Evolutionary conservation across 2,329 filamentous ascomycete species (phyloP).

Genomic region (Fusarium piperis): DNA sequence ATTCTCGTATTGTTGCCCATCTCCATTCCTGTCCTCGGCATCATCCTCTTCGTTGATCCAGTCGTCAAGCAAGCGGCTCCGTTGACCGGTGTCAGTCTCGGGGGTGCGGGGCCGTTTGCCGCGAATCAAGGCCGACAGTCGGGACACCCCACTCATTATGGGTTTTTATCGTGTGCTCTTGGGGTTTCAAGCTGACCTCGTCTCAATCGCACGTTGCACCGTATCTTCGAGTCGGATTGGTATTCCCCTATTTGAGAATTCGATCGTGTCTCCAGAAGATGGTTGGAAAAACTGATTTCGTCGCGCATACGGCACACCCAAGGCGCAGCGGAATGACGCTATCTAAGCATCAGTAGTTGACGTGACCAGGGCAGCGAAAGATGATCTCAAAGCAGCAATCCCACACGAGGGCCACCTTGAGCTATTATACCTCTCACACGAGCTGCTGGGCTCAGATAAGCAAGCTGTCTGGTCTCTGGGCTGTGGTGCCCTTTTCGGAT

Average conservation of each 20-base stretch:
- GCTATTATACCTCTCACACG: slow-evolving; percentile 29
- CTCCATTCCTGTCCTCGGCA: background rate
- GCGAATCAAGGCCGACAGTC: slow-evolving; percentile 22
- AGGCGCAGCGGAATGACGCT: background rate
- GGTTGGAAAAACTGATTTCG: background rate
- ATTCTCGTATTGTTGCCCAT: background rate
- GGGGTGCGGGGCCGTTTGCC: slow-evolving; percentile 23
- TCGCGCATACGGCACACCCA: background rate
- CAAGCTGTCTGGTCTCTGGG: slow-evolving; percentile 16
- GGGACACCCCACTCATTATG: slow-evolving; percentile 15
- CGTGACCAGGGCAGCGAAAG: background rate
- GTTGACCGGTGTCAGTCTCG: slow-evolving; percentile 17
- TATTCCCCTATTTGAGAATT: background rate
- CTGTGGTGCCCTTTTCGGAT: slow-evolving; percentile 30
- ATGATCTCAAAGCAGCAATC: background rate
- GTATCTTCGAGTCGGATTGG: background rate
- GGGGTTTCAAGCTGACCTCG: background rate
- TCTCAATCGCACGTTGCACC: background rate
- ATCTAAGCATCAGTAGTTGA: background rate
- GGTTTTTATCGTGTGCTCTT: slow-evolving; percentile 2
- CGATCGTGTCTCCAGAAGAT: background rate
- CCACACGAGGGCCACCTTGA: background rate
- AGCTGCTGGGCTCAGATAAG: slow-evolving; percentile 8
- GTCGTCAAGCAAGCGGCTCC: slow-evolving; percentile 27
- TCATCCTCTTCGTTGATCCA: slow-evolving; percentile 30